Base-by-base conservation (phyloP, 192 early-diverging fungal species). In the Coemansia sp. region DNA sequence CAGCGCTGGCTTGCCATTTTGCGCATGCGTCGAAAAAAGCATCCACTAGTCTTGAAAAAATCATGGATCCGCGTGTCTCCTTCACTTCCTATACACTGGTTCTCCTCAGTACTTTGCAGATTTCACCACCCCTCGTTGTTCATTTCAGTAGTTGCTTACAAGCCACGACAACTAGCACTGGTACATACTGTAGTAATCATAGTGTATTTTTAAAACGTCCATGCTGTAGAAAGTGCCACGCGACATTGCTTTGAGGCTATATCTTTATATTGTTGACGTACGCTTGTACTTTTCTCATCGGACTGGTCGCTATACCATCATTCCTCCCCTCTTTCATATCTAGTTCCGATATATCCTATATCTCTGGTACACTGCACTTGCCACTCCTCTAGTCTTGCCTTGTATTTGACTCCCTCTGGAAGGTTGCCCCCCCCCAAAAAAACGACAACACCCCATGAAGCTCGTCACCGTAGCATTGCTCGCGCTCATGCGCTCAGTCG, bases 401-500 rank as follows among this genome's bases (percentile, higher is more conserved):
- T 34, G 10, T 33, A 36, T 18, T 18, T 18, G 33, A 59, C 57
- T 55, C 31, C 31, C 57, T 60, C 57, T 34, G 33, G 57, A 60
- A 60, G 57, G 57, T 34, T 60, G 47, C 47, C 13, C 8, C 27
- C 27, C 27, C 27, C 27, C 27, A 24, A 57, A 15, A 60, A 31
- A 60, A 36, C 16, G 15, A 31, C 15, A 60, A 60, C 36, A 34
- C 1, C 31, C 11, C 47, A 72, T 72, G 70, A 72, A 72, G 70
- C 34, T 71, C 27, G 47, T 54, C 11, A 29, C 70, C 8, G 36
- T 72, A 20, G 65, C 54, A 27, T 46, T 71, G 36, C 38, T 71
- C 18, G 75, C 75, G 24, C 24, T 77, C n/a, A 27, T 74, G 51
- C 77, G 51, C 38, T 20, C 47, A n/a, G 77, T 60, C 3, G 69